Conservation (phyloP, 2,329 filamentous ascomycete genomes). For the Sclerotinia sclerotiorum region DNA sequence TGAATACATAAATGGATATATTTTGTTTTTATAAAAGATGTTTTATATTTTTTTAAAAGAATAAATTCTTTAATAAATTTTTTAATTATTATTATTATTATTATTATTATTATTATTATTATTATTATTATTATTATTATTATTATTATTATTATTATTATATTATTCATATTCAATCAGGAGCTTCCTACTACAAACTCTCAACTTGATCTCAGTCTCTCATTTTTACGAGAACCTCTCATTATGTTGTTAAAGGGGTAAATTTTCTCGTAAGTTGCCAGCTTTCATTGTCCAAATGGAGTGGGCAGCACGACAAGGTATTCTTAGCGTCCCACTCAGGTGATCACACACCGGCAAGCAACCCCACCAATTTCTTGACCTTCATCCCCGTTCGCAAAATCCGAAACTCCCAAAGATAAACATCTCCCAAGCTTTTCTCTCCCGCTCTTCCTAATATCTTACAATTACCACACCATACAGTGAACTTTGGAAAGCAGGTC, state of each 20-base stretch:
- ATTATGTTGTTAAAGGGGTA: conserved; percentile 10
- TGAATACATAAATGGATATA: no score
- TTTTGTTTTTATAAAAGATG: no score
- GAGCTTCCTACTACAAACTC: not conserved
- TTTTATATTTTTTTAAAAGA: no score
- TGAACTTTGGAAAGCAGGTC: conserved; percentile 6
- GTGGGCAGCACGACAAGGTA: conserved; percentile 13
- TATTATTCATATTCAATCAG: not conserved
- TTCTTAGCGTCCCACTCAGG: conserved; percentile 23
- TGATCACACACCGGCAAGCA: conserved; percentile 24
- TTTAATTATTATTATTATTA: no score
- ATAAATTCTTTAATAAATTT: no score
- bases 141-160: no score
- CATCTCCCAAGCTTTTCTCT: conserved; percentile 24
- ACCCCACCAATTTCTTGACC: conserved; percentile 27
- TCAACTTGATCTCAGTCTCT: no score
- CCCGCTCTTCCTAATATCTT: conserved; percentile 18
- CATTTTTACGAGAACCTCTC: no score
- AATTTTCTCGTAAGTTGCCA: conserved; percentile 13
- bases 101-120: no score
- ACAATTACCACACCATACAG: conserved; percentile 8
- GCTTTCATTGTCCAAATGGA: conserved; percentile 4
- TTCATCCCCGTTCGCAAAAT: conserved; percentile 24
- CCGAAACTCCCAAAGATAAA: conserved; percentile 26
- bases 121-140: no score